Evolutionary conservation across 2,329 filamentous ascomycete species (phyloP), one percentile per base, ranked within the genome.

Genomic region (Gaeumannomyces tritici): DNA sequence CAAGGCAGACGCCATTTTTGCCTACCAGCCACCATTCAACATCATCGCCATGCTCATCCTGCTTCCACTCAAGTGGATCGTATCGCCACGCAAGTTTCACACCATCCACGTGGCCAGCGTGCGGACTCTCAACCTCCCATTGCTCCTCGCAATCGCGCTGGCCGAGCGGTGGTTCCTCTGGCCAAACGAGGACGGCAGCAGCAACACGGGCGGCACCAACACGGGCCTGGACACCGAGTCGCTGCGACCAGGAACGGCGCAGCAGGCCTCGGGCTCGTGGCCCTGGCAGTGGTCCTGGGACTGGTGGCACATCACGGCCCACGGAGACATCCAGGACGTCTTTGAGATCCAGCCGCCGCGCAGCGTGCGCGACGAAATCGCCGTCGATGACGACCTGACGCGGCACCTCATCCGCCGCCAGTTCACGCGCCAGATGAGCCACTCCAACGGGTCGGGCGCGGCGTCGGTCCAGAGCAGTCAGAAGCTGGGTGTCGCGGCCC

Each of bases 31-130:
- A 0, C 91, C 91, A 0, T 91, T 95, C 75, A 96, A 96, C 70
- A 84, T 96, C 64, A 74, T 93, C 26, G 91, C 91, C 27, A 79
- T 95, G 31, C 76, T 90, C 64, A 71, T 92, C 31, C 80, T 95
- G 21, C 79, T 93, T 2, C 91, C 91, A 0, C 80, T 95, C 64
- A 92, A 91, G 68, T 90, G 90, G 68, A 68, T 90, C n/a, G 79
- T 91, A 47, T 86, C 85, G n/a, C 85, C 89, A 0, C 86, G 91
- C 57, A 93, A 90, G 90, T 95, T 95, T 71, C 91, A 96, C 78
- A 95, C 93, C 75, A 89, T 93, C 69, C 92, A 96, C 71, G 90
- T 96, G 63, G 84, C 86, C 63, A 83, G 84, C 12, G 88, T 95
- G 27, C 86, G 90, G 51, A 76, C 86, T 11, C 81, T 93, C 69